Conservation (phyloP, 2,329 filamentous ascomycete genomes). For the Truncatella angustata region DNA sequence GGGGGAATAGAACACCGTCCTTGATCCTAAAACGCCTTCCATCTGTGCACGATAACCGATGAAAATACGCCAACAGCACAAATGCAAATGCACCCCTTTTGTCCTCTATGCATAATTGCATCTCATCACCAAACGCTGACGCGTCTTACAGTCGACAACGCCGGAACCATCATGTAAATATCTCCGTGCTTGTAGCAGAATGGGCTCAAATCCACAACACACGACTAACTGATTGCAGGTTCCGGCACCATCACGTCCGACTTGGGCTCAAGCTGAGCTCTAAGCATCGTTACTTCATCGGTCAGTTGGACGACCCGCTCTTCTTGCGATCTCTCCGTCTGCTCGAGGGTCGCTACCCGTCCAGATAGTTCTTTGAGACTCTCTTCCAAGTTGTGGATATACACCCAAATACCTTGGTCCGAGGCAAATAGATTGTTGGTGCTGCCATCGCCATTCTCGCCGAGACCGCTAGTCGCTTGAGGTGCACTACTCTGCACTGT, state of each 20-base stretch:
- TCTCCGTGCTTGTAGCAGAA: background rate
- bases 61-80: background rate
- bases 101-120: background rate
- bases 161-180: background rate
- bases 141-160: background rate
- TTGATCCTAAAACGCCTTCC: conserved; percentile 6
- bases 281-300: conserved; percentile 32
- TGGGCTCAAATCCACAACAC: background rate
- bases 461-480: conserved; percentile 46
- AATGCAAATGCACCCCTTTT: background rate
- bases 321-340: conserved; percentile 35
- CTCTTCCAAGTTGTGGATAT: conserved; percentile 69
- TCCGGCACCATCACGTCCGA: conserved; percentile 13
- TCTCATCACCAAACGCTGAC: background rate
- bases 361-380: conserved; percentile 47
- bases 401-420: conserved; percentile 67
- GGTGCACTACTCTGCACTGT: conserved; percentile 22
- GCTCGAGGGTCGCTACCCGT: conserved; percentile 41
- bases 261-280: conserved; percentile 29
- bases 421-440: conserved; percentile 64
- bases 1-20: conserved; percentile 1
- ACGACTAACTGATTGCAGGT: background rate
- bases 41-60: background rate
- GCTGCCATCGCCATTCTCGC: conserved; percentile 56
- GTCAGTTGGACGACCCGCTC: conserved; percentile 34